Evolutionary conservation across 2,329 filamentous ascomycete genomes (phyloP).

Genomic region (Penicillium hesseltinei): DNA sequence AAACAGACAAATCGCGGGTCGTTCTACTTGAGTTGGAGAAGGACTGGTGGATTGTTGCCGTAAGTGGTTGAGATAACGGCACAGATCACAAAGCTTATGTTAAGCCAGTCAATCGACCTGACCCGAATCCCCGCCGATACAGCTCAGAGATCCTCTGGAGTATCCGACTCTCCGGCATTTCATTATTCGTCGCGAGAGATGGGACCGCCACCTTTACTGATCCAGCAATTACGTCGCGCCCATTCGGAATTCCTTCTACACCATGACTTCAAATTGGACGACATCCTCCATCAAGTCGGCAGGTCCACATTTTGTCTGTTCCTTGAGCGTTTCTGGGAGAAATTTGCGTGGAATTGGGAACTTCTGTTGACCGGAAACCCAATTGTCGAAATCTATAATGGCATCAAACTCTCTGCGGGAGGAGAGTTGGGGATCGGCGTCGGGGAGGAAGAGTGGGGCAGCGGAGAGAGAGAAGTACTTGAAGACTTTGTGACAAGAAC

Average conservation of each 20-base stretch:
- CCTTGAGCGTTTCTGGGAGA: conserved; percentile 78
- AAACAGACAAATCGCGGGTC: conserved; percentile 85
- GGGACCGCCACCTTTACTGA: conserved; percentile 73
- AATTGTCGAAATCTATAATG: conserved; percentile 72
- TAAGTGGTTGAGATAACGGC: conserved; percentile 47
- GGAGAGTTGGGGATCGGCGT: conserved; percentile 93
- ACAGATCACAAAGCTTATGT: conserved; percentile 11
- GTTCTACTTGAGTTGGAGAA: conserved; percentile 82
- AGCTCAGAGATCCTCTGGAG: conserved; percentile 38
- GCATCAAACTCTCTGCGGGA: conserved; percentile 82
- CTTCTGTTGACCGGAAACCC: conserved; percentile 89
- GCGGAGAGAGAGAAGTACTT: conserved; percentile 86
- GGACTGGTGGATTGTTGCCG: conserved; percentile 94
- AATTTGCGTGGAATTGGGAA: conserved; percentile 70
- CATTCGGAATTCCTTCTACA: conserved; percentile 84
- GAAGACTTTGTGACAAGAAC: conserved; percentile 80
- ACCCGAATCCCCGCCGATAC: conserved; percentile 66
- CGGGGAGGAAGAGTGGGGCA: conserved; percentile 91
- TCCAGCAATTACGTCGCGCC: conserved; percentile 78
- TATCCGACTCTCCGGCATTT: conserved; percentile 47
- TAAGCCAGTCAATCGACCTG: conserved; percentile 69
- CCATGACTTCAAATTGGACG: conserved; percentile 71
- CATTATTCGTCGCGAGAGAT: conserved; percentile 92
- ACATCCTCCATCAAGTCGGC: conserved; percentile 64
- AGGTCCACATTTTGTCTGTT: conserved; percentile 69